These are phyloP conservation scores for Glycyrrhiza uralensis DNA, from an alignment of 306 rosid genomes.

Conservation along the genomic window DNA sequence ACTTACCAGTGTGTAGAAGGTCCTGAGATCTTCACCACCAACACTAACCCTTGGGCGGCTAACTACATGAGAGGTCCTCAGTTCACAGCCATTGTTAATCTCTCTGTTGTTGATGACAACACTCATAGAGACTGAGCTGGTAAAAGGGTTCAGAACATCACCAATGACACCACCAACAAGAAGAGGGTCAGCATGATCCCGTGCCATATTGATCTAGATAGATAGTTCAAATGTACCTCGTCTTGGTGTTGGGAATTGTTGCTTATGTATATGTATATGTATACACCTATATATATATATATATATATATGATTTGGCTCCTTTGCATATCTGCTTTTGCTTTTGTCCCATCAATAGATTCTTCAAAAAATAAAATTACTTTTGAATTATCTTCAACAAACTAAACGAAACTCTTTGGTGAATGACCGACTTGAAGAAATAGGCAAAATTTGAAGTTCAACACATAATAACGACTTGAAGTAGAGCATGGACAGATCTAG, in stretches of 20 bases:
- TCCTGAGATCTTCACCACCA: constrained; percentile 48
- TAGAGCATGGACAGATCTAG: too few relatives aligned
- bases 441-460: background rate
- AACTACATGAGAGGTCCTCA: constrained; percentile 32
- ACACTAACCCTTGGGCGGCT: constrained; percentile 33
- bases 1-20: constrained; percentile 42
- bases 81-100: constrained; percentile 23
- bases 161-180: constrained; percentile 34
- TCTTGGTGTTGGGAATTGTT: background rate
- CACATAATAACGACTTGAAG: too few relatives aligned
- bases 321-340: constrained; percentile 36
- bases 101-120: constrained; percentile 30
- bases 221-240: background rate
- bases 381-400: background rate
- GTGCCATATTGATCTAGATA: constrained; percentile 9
- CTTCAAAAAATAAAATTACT: too few relatives aligned
- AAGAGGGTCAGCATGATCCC: constrained; percentile 19
- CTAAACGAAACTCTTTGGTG: background rate
- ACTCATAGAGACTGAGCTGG: constrained; percentile 9
- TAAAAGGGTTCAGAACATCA: constrained; percentile 42
- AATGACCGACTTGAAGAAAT: background rate
- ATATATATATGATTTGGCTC: background rate
- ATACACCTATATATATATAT: background rate
- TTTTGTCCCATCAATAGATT: constrained; percentile 7
- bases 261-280: background rate